A percentile compares a stretch with the other conserved stretches of the same genome.
phyloP scores from a whole-genome alignment of 2,329 filamentous ascomycete genomes.

The Thermochaetoides dissita region DNA sequence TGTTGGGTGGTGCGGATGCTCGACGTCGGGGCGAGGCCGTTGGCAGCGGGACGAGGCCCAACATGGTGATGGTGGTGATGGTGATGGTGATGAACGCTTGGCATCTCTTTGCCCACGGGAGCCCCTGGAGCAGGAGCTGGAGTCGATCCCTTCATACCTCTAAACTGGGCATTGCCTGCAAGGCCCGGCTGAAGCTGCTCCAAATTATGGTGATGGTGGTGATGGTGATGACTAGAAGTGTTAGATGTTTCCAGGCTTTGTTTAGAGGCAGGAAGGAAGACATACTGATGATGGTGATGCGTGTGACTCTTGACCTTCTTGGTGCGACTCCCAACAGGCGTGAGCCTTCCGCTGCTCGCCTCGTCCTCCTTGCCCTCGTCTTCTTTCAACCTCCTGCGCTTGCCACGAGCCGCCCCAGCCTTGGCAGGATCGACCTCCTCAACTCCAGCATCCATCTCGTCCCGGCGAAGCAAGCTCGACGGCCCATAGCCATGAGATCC shows the following conservation, averaged over 20 bases:
- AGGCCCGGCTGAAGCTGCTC: slow-evolving; percentile 32
- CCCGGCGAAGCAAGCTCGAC: slow-evolving; percentile 33
- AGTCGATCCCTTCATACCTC: slow-evolving; percentile 33
- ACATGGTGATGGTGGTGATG: slow-evolving; percentile 38
- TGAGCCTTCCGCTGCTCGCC: slow-evolving; percentile 46
- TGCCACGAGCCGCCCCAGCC: slow-evolving; percentile 30
- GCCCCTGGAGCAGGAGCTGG: slow-evolving; percentile 30
- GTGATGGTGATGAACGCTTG: slow-evolving; percentile 23
- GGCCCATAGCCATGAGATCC: slow-evolving; percentile 27
- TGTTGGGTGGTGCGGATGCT: slow-evolving; percentile 14
- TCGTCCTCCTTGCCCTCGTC: slow-evolving; percentile 58
- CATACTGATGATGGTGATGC: slow-evolving; percentile 55
- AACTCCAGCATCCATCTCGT: slow-evolving; percentile 33
- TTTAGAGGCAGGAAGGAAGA: slow-evolving; percentile 17
- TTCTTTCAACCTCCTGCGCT: slow-evolving; percentile 61
- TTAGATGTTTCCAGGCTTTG: slow-evolving; percentile 9
- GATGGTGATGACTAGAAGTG: slow-evolving; percentile 33
- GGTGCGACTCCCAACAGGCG: slow-evolving; percentile 40
- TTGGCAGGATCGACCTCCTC: slow-evolving; percentile 25
- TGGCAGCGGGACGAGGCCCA: slow-evolving; percentile 22
- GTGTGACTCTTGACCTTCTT: slow-evolving; percentile 55
- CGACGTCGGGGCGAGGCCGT: slow-evolving; percentile 5
- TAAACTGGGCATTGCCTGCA: slow-evolving; percentile 30
- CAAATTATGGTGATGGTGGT: slow-evolving; percentile 31
- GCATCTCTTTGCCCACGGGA: slow-evolving; percentile 23